Evolutionary conservation across 257 asterid species (phyloP), one percentile per base, ranked within the genome.

Genomic region (Dorcoceras hygrometricum): DNA sequence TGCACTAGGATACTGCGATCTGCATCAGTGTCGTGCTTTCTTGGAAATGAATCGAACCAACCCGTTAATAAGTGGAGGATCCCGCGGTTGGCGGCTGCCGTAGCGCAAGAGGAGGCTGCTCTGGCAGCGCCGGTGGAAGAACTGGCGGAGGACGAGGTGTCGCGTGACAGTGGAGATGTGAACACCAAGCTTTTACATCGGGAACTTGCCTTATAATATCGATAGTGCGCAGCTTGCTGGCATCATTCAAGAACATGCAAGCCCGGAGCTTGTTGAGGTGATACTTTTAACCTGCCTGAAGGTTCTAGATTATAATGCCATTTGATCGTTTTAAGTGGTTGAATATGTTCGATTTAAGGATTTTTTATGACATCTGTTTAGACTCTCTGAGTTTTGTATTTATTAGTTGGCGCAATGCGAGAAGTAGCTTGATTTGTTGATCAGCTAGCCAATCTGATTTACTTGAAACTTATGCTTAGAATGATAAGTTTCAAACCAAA

Each of bases 161-260:
- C 66, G 10, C 27, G 55, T 28, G 83, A 61, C 7, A 60, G 53
- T 67, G 54, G 69, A 32, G 59, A 62, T 11, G 79, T 34, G 6
- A 87, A 75, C 67, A 86, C 96, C 16, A 93, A 90, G 91, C 89
- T 90, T n/a, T 66, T 93, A 93, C 71, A 80, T 93, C 63, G 97
- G 98, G 51, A 93, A 90, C 61, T 88, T 93, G 88, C 97, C 98
- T 1, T 93, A 93, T 61, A 76, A 60, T 64, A 88, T 91, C 69
- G 97, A 93, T 56, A 89, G 97, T 78, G 85, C 97, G 25, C 96
- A 93, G 66, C 97, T 93, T 70, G 98, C 97, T 68, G 98, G 97
- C 19, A 82, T 93, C 23, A 79, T 90, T 77, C 98, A 90, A 76
- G 89, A 86, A 5, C 81, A 81, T 73, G 98, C 86, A 43, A 88